Conservation (phyloP, 1,284 basidiomycete species). For the Volvariella surrecta region DNA sequence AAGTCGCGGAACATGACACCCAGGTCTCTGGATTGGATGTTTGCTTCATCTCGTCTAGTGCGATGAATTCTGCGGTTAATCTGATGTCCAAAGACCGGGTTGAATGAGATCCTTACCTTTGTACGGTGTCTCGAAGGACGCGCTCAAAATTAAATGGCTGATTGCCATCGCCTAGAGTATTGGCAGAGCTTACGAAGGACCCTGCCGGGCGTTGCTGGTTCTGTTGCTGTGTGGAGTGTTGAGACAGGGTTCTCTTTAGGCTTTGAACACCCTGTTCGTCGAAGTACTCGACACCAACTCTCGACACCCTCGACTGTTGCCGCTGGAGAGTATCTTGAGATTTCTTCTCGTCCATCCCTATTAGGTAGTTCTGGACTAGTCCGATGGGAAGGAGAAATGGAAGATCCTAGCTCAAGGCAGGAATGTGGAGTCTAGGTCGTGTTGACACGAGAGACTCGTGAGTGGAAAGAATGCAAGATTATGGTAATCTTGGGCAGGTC, state of each 20-base stretch:
- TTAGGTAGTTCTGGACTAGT: too few relatives aligned
- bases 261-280: constrained; percentile 27
- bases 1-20: constrained; percentile 46
- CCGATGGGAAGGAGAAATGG: too few relatives aligned
- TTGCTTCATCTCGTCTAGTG: constrained; percentile 37
- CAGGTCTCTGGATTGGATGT: constrained; percentile 37
- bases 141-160: constrained; percentile 29
- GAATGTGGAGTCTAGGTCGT: too few relatives aligned
- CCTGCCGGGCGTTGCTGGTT: not conserved
- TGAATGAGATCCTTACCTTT: constrained; percentile 23
- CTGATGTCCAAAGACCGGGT: too few relatives aligned
- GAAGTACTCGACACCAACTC: constrained; percentile 22
- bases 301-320: not conserved
- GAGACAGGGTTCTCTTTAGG: constrained; percentile 20
- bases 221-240: too few relatives aligned
- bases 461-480: too few relatives aligned
- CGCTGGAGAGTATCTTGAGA: too few relatives aligned
- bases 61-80: not conserved
- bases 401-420: too few relatives aligned
- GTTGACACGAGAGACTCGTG: too few relatives aligned
- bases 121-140: constrained; percentile 21
- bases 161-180: constrained; percentile 8
- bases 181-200: not conserved
- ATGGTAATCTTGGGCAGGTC: too few relatives aligned
- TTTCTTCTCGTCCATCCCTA: too few relatives aligned